Percentiles rank a stretch among this genome's conserved stretches.
These are phyloP conservation scores for Tulasnella sp. DNA, from an alignment of 768 basidiomycete genomes.

Conservation along the genomic window DNA sequence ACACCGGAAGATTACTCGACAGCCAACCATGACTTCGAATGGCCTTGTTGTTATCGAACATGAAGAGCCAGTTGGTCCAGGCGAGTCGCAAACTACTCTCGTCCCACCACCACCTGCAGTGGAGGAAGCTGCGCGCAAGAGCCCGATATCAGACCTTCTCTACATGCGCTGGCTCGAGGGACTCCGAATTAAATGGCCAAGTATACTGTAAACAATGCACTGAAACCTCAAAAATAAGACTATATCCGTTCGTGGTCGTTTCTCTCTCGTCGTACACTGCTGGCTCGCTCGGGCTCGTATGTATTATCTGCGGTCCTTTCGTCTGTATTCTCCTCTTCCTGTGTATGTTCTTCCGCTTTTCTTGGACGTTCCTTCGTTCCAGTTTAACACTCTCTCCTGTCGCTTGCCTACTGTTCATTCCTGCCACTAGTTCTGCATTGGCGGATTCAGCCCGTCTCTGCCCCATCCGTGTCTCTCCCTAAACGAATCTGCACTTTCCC, in stretches of 20 bases:
- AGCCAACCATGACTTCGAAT: conserved; percentile 79
- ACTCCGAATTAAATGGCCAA: conserved; percentile 82
- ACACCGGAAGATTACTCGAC: conserved; percentile 70
- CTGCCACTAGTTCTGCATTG: not conserved
- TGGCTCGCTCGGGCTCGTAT: not conserved
- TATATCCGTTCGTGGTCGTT: not conserved
- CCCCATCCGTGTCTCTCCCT: not conserved
- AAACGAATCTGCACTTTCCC: not conserved
- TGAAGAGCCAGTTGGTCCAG: conserved; percentile 48
- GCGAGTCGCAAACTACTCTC: conserved; percentile 19
- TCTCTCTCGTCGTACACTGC: not conserved
- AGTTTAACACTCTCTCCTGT: not conserved
- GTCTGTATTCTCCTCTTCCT: not conserved
- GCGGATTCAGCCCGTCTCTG: not conserved
- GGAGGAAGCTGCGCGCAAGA: conserved; percentile 35
- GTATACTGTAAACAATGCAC: conserved; percentile 24
- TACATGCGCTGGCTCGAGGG: conserved; percentile 97
- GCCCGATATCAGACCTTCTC: conserved; percentile 88
- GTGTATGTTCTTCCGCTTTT: not conserved
- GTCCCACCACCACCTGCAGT: conserved; percentile 34
- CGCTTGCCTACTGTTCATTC: not conserved
- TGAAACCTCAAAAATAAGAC: not conserved
- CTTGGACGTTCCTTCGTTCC: not conserved
- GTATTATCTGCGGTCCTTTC: not conserved
- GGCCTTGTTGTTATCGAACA: conserved; percentile 81